These are phyloP conservation scores for Bipolaris bicolor DNA, from an alignment of 2,329 filamentous ascomycete species.

Conservation along the genomic window DNA sequence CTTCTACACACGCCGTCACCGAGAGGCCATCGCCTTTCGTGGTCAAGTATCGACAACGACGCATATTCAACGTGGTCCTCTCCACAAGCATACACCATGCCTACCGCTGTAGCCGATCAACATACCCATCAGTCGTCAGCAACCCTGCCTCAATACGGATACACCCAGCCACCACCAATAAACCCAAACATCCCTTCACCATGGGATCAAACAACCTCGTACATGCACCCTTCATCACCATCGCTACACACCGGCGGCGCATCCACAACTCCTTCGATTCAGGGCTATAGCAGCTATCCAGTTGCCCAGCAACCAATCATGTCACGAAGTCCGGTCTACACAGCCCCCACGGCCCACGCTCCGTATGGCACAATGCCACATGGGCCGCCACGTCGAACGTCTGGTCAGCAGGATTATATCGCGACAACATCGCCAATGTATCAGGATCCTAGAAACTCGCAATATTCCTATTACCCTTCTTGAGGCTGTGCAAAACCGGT, in stretches of 20 bases:
- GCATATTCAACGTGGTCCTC: slow-evolving; percentile 33
- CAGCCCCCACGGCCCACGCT: slow-evolving; percentile 18
- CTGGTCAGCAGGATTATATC: slow-evolving; percentile 18
- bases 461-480: slow-evolving; percentile 26
- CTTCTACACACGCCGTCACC: slow-evolving; percentile 26
- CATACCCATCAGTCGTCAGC: slow-evolving; percentile 16
- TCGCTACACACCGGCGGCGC: slow-evolving; percentile 24
- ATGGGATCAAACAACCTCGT: slow-evolving; percentile 30
- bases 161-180: slow-evolving; percentile 21
- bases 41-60: slow-evolving; percentile 29
- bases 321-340: slow-evolving; percentile 20
- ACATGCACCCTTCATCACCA: slow-evolving; percentile 22
- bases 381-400: slow-evolving; percentile 12
- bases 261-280: slow-evolving; percentile 13
- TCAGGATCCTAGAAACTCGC: slow-evolving; percentile 27
- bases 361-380: slow-evolving; percentile 19
- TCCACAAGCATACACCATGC: slow-evolving; percentile 25
- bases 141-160: slow-evolving; percentile 14
- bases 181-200: slow-evolving; percentile 13
- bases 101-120: slow-evolving; percentile 15
- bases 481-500: slow-evolving; percentile 26
- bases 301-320: slow-evolving; percentile 23
- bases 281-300: slow-evolving; percentile 24
- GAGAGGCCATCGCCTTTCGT: slow-evolving; percentile 28
- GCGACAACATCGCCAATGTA: slow-evolving; percentile 19